Conservation (phyloP, 2,329 filamentous ascomycete genomes). For the Penicillium sp. region DNA sequence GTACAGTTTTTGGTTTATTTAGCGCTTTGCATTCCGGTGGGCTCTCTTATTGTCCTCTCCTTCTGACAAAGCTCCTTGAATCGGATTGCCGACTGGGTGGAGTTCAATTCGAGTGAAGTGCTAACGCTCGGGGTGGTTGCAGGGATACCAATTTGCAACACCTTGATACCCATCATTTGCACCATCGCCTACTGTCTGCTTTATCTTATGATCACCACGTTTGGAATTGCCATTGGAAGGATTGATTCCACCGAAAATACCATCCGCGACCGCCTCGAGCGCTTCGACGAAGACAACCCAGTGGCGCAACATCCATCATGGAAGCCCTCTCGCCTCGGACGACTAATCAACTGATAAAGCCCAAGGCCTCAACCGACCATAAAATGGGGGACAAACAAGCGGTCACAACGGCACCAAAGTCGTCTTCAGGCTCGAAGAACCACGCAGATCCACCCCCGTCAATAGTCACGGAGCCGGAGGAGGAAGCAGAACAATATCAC, state of each 20-base stretch:
- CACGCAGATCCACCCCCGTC: slow-evolving; percentile 51
- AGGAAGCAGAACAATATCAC: slow-evolving; percentile 48
- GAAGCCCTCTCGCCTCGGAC: slow-evolving; percentile 53
- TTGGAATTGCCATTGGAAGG: slow-evolving; percentile 10
- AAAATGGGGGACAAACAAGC: slow-evolving; percentile 43
- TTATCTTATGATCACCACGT: slow-evolving; percentile 19
- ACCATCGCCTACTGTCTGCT: slow-evolving; percentile 13
- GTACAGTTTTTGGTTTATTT: slow-evolving; percentile 30
- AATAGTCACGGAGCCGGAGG: slow-evolving; percentile 48
- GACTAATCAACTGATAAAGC: slow-evolving; percentile 50
- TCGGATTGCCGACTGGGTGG: slow-evolving; percentile 19
- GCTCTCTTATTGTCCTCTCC: slow-evolving; percentile 4
- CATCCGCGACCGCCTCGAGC: slow-evolving; percentile 8
- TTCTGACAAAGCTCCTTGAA: slow-evolving; percentile 9
- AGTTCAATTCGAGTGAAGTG: slow-evolving; percentile 10
- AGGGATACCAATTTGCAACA: slow-evolving; percentile 31
- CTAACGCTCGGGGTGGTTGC: slow-evolving; percentile 24
- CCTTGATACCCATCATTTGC: slow-evolving; percentile 28
- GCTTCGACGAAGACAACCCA: slow-evolving; percentile 1
- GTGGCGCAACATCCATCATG: slow-evolving; percentile 35
- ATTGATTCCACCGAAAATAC: background rate
- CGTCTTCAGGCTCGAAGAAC: slow-evolving; percentile 39
- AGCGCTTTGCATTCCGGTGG: slow-evolving; percentile 32
- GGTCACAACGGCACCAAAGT: slow-evolving; percentile 34
- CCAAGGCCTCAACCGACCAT: slow-evolving; percentile 42